phyloP scores from a whole-genome alignment of 768 basidiomycete species.

The Scleroderma bovista region DNA sequence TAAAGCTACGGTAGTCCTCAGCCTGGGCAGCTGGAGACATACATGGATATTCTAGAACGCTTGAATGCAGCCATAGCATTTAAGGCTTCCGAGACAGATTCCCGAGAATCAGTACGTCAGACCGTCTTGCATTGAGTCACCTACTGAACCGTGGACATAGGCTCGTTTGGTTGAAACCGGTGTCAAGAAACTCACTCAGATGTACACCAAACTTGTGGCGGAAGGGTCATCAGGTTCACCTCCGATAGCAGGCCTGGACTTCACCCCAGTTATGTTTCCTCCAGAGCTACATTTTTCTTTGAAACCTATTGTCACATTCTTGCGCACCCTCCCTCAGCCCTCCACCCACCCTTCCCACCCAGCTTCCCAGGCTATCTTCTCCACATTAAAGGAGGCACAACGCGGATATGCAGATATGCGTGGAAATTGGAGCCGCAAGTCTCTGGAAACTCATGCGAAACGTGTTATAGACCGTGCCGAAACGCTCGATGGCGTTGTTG shows the following conservation, averaged over 20 bases:
- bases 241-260: constrained; percentile 53
- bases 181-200: constrained; percentile 72
- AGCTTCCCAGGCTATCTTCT: constrained; percentile 56
- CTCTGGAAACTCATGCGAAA: constrained; percentile 66
- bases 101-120: constrained; percentile 45
- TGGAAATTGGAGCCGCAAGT: constrained; percentile 70
- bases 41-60: constrained; percentile 69
- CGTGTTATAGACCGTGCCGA: constrained; percentile 67
- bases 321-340: constrained; percentile 70
- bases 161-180: constrained; percentile 79
- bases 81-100: constrained; percentile 52
- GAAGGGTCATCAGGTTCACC: constrained; percentile 78
- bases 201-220: constrained; percentile 85
- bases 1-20: constrained; percentile 50
- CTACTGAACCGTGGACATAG: constrained; percentile 21
- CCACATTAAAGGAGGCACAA: constrained; percentile 71
- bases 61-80: constrained; percentile 79
- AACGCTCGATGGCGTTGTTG: constrained; percentile 55
- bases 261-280: constrained; percentile 50
- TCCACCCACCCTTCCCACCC: constrained; percentile 82
- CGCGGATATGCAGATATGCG: constrained; percentile 84
- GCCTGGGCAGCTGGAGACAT: constrained; percentile 54
- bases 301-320: constrained; percentile 58
- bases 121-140: neutral
- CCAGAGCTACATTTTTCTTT: constrained; percentile 47